Conservation (phyloP, 2,329 filamentous ascomycete genomes). For the Cyphellophora europaea region DNA sequence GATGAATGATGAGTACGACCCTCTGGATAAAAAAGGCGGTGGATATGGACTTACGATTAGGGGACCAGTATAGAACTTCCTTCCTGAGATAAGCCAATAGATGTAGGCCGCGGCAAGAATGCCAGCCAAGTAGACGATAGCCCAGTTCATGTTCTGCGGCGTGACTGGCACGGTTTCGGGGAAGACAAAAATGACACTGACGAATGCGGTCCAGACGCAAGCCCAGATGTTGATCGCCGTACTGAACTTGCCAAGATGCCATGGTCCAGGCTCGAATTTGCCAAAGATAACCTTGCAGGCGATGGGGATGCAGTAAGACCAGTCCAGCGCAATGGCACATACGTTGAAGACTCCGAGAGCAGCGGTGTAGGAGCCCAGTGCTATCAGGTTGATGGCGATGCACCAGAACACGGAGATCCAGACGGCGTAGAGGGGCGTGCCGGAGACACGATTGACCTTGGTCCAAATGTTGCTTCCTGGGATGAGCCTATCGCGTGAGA, state of each 20-base stretch:
- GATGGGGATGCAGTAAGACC: conserved; percentile 49
- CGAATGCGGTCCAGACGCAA: conserved; percentile 44
- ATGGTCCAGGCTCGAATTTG: conserved; percentile 43
- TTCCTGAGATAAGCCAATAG: conserved; percentile 39
- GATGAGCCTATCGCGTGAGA: conserved; percentile 43
- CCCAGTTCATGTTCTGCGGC: conserved; percentile 46
- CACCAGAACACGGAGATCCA: conserved; percentile 48
- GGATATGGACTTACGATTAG: conserved; percentile 17
- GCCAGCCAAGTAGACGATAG: conserved; percentile 39
- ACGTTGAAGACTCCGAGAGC: conserved; percentile 37
- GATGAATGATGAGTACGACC: too few relatives aligned
- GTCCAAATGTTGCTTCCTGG: conserved; percentile 41
- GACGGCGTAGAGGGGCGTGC: conserved; percentile 44
- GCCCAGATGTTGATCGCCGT: conserved; percentile 38
- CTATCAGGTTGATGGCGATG: conserved; percentile 50
- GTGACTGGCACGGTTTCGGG: conserved; percentile 40
- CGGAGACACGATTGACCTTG: conserved; percentile 39
- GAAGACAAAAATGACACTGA: conserved; percentile 45
- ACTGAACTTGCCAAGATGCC: conserved; percentile 38
- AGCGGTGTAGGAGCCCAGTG: conserved; percentile 44
- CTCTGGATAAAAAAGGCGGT: too few relatives aligned
- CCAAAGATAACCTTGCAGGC: conserved; percentile 41
- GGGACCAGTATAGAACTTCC: conserved; percentile 41
- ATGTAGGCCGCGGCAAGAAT: conserved; percentile 34
- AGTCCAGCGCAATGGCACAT: conserved; percentile 35